Evolutionary conservation across 2,329 filamentous ascomycete species (phyloP).

Genomic region (Aspergillus phoenicis): DNA sequence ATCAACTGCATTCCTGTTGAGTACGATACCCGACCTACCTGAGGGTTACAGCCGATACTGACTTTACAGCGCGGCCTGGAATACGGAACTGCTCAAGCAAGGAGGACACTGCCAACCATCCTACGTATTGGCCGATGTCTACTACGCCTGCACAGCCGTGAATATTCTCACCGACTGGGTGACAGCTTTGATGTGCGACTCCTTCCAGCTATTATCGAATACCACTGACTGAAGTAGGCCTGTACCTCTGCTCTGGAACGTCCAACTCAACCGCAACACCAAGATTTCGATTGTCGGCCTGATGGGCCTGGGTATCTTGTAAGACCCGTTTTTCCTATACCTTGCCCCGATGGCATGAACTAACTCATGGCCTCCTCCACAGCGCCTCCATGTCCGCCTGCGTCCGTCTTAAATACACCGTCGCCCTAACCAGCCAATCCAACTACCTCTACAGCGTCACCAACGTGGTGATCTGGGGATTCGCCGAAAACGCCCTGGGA

Average conservation of each 20-base stretch:
- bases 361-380: slow-evolving; percentile 13
- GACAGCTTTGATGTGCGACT: slow-evolving; percentile 24
- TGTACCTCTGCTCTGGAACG: slow-evolving; percentile 43
- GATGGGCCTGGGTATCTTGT: slow-evolving; percentile 50
- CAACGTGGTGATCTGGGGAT: slow-evolving; percentile 50
- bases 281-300: slow-evolving; percentile 51
- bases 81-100: slow-evolving; percentile 16
- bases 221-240: slow-evolving; percentile 36
- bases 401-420: slow-evolving; percentile 47
- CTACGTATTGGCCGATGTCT: slow-evolving; percentile 27
- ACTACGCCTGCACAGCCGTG: slow-evolving; percentile 29
- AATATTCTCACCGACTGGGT: slow-evolving; percentile 31
- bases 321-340: slow-evolving; percentile 29
- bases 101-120: slow-evolving; percentile 25
- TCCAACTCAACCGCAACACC: slow-evolving; percentile 48
- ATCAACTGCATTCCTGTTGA: slow-evolving; percentile 26
- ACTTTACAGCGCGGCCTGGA: slow-evolving; percentile 25
- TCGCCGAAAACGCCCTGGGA: slow-evolving; percentile 55
- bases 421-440: slow-evolving; percentile 41
- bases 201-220: slow-evolving; percentile 29
- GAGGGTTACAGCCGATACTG: neutral
- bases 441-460: slow-evolving; percentile 48
- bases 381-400: slow-evolving; percentile 30
- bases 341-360: no score
- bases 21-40: slow-evolving; percentile 14